Evolutionary conservation across 2,329 filamentous ascomycete genomes (phyloP), one percentile per base, ranked within the genome.

Genomic region (Nannizziopsis arthrosporioides): DNA sequence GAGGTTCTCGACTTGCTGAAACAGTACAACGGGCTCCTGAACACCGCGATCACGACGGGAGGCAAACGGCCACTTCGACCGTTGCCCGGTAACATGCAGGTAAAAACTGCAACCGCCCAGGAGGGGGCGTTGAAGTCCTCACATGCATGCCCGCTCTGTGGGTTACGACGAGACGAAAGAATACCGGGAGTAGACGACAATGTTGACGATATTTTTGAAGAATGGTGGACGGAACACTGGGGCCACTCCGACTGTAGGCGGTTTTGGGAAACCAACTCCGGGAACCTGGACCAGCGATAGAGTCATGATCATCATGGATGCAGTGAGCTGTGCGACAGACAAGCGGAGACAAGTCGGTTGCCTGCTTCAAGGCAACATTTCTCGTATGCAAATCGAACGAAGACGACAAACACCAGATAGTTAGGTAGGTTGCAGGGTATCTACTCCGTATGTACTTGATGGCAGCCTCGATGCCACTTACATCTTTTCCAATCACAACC

Each of bases 221-320:
- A 96, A 69, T 96, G 88, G 86, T 96, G 90, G 90, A 73, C 84
- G 37, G 88, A 95, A 40, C 82, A 90, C 63, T 89, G 87, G 83
- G 86, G 83, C 0, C 84, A 89, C 65, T 71, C 78, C 53, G 77
- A 78, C 15, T 96, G 90, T 66, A 78, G 78, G 62, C 82, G 84
- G 53, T 94, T 94, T 60, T 96, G 90, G 90, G 69, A 82, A 51
- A 73, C 82, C 57, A 82, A 93, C 63, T 84, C 85, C 63, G 73
- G 73, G 46, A 73, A 73, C 50, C 69, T 94, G 55, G 77, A 79
- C 54, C 82, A 84, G 57, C 76, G 83, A 58, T 92, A 62, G 22
- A 27, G 22, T 27, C 22, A 27, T 27, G n/a, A n/a, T 27, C 22
- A 27, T 27, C 22, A 4, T 27, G 22, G 4, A 27, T 27, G 7